phyloP scores from a whole-genome alignment of 129 eudicot species.

The Daucus carota region DNA sequence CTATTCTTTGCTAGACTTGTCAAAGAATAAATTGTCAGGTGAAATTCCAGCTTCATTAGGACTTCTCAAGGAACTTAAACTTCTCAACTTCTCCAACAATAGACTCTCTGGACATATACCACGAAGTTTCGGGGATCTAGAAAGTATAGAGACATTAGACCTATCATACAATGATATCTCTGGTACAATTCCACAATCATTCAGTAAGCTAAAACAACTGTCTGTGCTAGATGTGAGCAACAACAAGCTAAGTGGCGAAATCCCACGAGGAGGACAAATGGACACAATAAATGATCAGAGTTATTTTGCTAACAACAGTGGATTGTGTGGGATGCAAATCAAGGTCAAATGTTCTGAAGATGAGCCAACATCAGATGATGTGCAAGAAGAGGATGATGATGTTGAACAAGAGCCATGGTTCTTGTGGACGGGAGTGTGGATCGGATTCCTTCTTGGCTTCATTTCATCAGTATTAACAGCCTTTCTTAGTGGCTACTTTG shows the following conservation, averaged over 20 bases:
- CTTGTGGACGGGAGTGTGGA: no score
- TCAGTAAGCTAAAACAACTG: conserved; percentile 28
- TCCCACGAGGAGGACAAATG: no score
- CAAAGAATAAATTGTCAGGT: conserved; percentile 36
- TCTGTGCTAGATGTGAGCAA: conserved; percentile 32
- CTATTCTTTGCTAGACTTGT: conserved; percentile 46
- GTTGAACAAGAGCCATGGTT: no score
- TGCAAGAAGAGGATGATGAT: no score
- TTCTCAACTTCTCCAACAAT: conserved; percentile 44
- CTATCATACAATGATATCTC: conserved; percentile 35
- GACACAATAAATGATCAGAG: conserved; percentile 30
- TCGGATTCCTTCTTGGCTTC: no score
- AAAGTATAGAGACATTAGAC: conserved; percentile 41
- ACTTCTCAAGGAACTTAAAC: conserved; percentile 32
- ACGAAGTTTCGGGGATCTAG: conserved; percentile 23
- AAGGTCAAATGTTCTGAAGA: conserved; percentile 26
- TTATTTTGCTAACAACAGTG: conserved; percentile 38
- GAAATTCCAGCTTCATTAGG: conserved; percentile 44
- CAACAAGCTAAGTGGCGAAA: no score
- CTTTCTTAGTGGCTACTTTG: conserved; percentile 18
- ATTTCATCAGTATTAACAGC: no score
- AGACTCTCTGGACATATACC: conserved; percentile 36
- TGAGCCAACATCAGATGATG: conserved; percentile 7
- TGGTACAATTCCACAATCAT: conserved; percentile 40
- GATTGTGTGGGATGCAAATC: conserved; percentile 53